Base-by-base conservation (phyloP, 768 basidiomycete species). In the Lactifluus piperatus region DNA sequence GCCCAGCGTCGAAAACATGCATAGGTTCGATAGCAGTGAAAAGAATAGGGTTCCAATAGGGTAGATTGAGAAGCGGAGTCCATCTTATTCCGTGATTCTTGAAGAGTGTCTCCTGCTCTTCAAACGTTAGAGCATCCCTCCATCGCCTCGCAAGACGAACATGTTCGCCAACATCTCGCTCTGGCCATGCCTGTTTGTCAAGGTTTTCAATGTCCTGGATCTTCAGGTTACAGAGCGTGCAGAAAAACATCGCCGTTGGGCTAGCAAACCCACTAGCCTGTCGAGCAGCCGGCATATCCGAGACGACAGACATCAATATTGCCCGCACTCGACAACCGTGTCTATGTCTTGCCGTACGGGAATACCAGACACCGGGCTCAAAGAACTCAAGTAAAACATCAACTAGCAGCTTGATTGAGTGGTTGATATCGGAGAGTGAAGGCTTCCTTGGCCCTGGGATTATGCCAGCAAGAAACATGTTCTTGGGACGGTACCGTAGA, bases 221-320 rank as follows among this genome's bases (percentile, higher is more conserved):
- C 36, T 37, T 37, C 14, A 37, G 36, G 14, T 37, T 37, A 37
- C 36, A 37, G 36, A 14, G 14, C 11, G 14, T 37, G 14, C 36
- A 37, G 5, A 37, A 37, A 37, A 14, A 14, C 4, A 14, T 37
- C 14, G 36, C 36, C 16, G 36, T 43, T 63, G 56, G 27, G 63
- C 44, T 34, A 56, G 58, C 18, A 70, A 64, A 63, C 30, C 72
- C 72, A 10, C 63, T 59, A 8, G 70, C 58, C 54, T 71, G 68
- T 3, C 69, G 59, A 16, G 68, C 64, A 30, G 66, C 72, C 14
- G 68, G 67, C 55, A 64, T 32, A 51, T 68, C 68, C 20, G 47
- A 59, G n/a, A 68, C 49, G 14, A 65, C 20, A 16, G 53, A 62
- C 1, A 62, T n/a, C 1, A 67, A 22, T 14, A 50, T 47, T 9